These are phyloP conservation scores for Fusarium sp. DNA, from an alignment of 2,329 filamentous ascomycete genomes.

Conservation along the genomic window DNA sequence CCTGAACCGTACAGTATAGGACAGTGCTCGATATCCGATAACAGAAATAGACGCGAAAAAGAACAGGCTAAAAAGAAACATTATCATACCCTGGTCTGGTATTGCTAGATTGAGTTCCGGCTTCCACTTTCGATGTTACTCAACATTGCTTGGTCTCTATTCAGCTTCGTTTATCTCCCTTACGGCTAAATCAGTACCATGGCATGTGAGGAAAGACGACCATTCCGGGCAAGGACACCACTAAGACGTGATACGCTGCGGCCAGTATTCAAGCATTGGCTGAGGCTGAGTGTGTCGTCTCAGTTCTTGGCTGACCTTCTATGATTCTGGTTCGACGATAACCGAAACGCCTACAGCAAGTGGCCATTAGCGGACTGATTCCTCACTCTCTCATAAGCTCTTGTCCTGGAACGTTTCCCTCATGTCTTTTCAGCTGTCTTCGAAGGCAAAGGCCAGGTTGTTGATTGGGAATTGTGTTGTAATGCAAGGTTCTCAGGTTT, in stretches of 20 bases:
- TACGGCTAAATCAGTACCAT: slow-evolving; percentile 39
- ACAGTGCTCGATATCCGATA: not conserved
- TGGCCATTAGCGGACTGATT: not conserved
- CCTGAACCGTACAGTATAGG: not conserved
- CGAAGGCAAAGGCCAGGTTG: not conserved
- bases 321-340: slow-evolving; percentile 12
- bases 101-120: slow-evolving; percentile 11
- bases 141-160: slow-evolving; percentile 3
- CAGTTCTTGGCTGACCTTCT: not conserved
- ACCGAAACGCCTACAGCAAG: slow-evolving; percentile 1
- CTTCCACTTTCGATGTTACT: slow-evolving; percentile 19
- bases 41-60: not conserved
- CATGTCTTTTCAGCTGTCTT: slow-evolving; percentile 1
- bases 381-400: not conserved
- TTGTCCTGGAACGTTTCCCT: slow-evolving; percentile 9
- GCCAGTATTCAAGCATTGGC: not conserved
- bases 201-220: slow-evolving; percentile 22
- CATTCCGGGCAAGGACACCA: slow-evolving; percentile 23
- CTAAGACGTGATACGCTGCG: not conserved
- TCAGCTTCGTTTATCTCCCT: slow-evolving; percentile 36
- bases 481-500: not conserved
- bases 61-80: slow-evolving; percentile 23
- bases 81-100: slow-evolving; percentile 19
- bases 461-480: not conserved
- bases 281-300: not conserved